Evolutionary conservation across 495 filamentous ascomycete species (phyloP), one percentile per base, ranked within the genome.

Genomic region (Aspergillus leporis): DNA sequence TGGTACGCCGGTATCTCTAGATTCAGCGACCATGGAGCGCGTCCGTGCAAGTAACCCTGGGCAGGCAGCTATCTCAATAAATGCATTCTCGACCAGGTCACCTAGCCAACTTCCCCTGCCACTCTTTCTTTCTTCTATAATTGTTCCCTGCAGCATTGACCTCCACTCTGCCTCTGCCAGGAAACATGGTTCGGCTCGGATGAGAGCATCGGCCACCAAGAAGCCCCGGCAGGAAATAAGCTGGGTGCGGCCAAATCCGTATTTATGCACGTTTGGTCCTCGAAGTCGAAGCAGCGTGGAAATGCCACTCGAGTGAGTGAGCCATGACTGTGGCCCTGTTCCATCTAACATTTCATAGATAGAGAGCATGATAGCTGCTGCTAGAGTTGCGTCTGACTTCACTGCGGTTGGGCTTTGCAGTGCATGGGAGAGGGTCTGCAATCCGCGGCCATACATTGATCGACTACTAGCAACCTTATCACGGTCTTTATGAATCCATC

Each of bases 261-360:
- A 10, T 13, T 18, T 16, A 49, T 56, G 54, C 2, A 10, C 43
- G 5, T 7, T 19, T n/a, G 54, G 41, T 18, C 54, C 54, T 2
- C 54, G 41, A 14, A 28, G 0, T 23, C 28, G 43, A 18, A 56
- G n/a, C 4, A 56, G 7, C 43, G 47, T 28, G 22, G 47, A 36
- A 1, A 49, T 16, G 1, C 23, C 54, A 6, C 43, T 8, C 0
- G 25, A 2, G 36, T 56, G 54, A 32, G 22, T 19, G 10, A 49
- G 23, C 54, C 54, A 56, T 3, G 25, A 8, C 13, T 10, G 18
- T 9, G 25, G 16, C 13, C 14, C 46, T 2, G 14, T 21, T 9
- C 22, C 54, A 30, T 56, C 54, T 0, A 56, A 21, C 22, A 56
- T 31, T 38, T 56, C 54, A 34, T 56, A 56, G 7, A 56, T 3